Conservation (phyloP, 2,329 filamentous ascomycete species). For the Lasiodiplodia hormozganensis region DNA sequence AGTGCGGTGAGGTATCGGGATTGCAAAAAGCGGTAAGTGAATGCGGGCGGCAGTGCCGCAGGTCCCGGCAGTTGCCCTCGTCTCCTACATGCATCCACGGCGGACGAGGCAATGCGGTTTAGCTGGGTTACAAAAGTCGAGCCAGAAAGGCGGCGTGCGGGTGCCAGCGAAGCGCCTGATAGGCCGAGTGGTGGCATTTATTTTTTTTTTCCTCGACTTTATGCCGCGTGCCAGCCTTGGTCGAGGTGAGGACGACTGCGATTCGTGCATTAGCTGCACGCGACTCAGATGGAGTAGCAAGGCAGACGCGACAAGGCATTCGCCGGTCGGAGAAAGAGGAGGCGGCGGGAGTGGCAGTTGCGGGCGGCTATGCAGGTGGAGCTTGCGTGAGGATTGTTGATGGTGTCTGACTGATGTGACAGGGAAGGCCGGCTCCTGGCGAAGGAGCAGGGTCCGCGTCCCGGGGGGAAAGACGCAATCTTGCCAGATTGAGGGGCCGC, state of each 20-base stretch:
- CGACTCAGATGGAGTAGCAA: slow-evolving; percentile 2
- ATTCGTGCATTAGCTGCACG: slow-evolving; percentile 15
- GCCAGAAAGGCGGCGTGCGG: background rate
- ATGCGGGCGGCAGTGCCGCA: slow-evolving; percentile 11
- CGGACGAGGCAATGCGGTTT: slow-evolving; percentile 14
- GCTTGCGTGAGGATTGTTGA: slow-evolving; percentile 9
- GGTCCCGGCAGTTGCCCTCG: slow-evolving; percentile 13
- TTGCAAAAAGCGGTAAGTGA: slow-evolving; percentile 11
- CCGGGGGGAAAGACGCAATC: slow-evolving; percentile 26
- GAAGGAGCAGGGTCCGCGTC: slow-evolving; percentile 3
- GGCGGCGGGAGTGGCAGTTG: slow-evolving; percentile 18
- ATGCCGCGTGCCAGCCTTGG: background rate
- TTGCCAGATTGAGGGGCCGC: slow-evolving; percentile 27
- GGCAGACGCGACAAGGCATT: background rate
- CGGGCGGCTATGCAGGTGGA: slow-evolving; percentile 17
- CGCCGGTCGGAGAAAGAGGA: background rate
- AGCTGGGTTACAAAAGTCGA: slow-evolving; percentile 15
- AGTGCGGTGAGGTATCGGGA: background rate
- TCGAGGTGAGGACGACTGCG: background rate
- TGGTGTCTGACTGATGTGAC: background rate
- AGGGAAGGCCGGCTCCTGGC: slow-evolving; percentile 3
- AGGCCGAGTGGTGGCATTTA: background rate
- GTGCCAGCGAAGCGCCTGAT: background rate
- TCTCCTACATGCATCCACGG: background rate
- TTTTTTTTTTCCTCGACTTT: background rate